Percentiles rank a stretch among this genome's conserved stretches.
Conservation (phyloP, 768 basidiomycete species). For the Cytidiella melzeri region DNA sequence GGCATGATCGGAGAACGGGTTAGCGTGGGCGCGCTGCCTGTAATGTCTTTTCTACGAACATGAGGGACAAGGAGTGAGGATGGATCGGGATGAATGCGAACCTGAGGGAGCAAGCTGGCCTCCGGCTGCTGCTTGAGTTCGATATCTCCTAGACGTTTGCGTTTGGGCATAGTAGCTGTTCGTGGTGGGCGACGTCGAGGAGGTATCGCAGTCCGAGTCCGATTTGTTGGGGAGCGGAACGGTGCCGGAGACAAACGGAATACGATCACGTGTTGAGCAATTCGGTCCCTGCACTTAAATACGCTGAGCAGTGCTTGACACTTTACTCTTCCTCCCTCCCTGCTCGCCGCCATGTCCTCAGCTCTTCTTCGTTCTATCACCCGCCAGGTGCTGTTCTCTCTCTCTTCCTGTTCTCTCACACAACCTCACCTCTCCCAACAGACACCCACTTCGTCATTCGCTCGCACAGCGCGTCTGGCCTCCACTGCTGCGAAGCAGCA, state of each 20-base stretch:
- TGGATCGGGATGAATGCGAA: constrained; percentile 12
- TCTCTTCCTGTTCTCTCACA: constrained; percentile 16
- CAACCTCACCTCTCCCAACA: constrained; percentile 20
- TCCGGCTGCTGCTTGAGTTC: constrained; percentile 4
- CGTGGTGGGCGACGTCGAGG: not conserved
- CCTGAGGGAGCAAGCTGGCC: constrained; percentile 27
- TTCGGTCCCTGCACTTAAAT: constrained; percentile 15
- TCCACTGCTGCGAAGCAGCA: constrained; percentile 62
- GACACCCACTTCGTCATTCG: constrained; percentile 44
- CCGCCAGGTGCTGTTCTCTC: constrained; percentile 28
- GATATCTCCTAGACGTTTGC: constrained; percentile 23
- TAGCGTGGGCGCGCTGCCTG: constrained; percentile 77
- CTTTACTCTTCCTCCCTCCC: no score
- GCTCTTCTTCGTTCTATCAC: constrained; percentile 28
- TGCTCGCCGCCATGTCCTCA: constrained; percentile 19
- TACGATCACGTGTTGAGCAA: constrained; percentile 14
- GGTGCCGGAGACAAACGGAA: constrained; percentile 11
- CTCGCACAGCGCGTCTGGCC: constrained; percentile 53
- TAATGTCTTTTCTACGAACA: constrained; percentile 70
- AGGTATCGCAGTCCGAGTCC: not conserved
- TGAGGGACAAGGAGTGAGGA: constrained; percentile 1
- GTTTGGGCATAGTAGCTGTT: constrained; percentile 23
- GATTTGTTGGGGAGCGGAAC: not conserved
- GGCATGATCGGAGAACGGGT: constrained; percentile 83
- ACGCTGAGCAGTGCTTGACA: not conserved